A percentile compares a stretch with the other conserved stretches of the same genome.
Conservation (phyloP, 78 protist genomes). For the Dictyostelium firmibasis region DNA sequence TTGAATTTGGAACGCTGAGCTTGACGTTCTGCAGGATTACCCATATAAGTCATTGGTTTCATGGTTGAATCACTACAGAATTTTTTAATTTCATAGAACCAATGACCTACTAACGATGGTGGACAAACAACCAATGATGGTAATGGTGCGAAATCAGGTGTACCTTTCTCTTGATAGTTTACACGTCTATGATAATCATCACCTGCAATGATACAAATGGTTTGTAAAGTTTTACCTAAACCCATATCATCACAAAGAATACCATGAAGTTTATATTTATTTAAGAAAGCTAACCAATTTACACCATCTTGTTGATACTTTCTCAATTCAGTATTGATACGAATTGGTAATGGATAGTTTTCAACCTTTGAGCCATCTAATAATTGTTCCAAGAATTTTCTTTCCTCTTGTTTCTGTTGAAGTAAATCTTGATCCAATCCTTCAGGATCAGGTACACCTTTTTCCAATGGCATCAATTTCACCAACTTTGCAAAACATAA, state of each 20-base stretch:
- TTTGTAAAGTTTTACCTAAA: conserved; percentile 98
- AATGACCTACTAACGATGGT: conserved; percentile 93
- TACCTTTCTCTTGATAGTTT: conserved; percentile 14
- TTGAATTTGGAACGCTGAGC: conserved; percentile 16
- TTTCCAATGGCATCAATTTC: conserved; percentile 82
- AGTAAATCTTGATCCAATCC: conserved; percentile 30
- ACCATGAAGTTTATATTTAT: conserved; percentile 83
- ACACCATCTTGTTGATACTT: conserved; percentile 96
- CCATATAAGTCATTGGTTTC: conserved; percentile 77
- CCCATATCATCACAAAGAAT: conserved; percentile 98
- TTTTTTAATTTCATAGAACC: conserved; percentile 91
- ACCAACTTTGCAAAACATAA: conserved; percentile 76
- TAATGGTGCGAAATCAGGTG: conserved; percentile 27
- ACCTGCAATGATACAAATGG: conserved; percentile 89
- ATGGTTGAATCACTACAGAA: conserved; percentile 43
- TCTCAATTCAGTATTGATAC: conserved; percentile 89
- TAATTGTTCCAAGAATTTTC: conserved; percentile 77
- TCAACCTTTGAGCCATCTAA: conserved; percentile 80
- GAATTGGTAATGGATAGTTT: conserved; percentile 63
- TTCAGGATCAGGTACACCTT: conserved; percentile 48
- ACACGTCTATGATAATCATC: conserved; percentile 50
- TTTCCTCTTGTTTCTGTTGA: conserved; percentile 12
- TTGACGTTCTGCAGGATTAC: conserved; percentile 71
- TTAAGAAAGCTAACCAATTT: conserved; percentile 93
- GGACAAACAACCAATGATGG: conserved; percentile 96